Percentiles rank a stretch among this genome's conserved stretches.
These are phyloP conservation scores for Acanthochlamys bracteata DNA, from an alignment of 106 monocot genomes.

Conservation along the genomic window DNA sequence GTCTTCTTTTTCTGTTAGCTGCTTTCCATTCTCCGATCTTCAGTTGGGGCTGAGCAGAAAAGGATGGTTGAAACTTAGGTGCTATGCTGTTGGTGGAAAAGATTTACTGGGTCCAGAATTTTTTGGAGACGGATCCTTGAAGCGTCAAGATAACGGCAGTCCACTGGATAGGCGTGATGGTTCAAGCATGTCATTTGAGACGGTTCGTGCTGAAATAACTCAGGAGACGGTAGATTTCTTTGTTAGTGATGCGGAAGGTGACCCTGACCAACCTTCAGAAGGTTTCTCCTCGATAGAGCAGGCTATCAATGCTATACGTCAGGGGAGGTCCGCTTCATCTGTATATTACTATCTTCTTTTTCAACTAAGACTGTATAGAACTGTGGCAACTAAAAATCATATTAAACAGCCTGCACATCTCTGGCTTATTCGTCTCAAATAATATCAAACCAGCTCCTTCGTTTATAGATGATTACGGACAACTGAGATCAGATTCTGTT, in stretches of 20 bases:
- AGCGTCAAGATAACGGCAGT: constrained; percentile 33
- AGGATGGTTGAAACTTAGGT: constrained; percentile 25
- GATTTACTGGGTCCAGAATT: constrained; percentile 17
- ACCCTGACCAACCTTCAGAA: constrained; percentile 69
- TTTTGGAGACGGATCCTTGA: constrained; percentile 19
- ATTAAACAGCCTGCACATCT: no score
- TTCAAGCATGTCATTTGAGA: constrained; percentile 32
- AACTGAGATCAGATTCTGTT: no score
- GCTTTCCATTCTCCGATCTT: constrained; percentile 11
- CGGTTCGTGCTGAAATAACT: constrained; percentile 62
- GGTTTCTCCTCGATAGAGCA: constrained; percentile 55
- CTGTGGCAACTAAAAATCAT: no score
- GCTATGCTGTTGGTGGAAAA: constrained; percentile 20
- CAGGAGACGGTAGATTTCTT: constrained; percentile 72
- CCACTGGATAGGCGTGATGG: constrained; percentile 11
- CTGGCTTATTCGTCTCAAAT: no score
- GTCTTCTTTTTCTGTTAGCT: constrained; percentile 16
- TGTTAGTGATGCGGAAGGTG: constrained; percentile 77
- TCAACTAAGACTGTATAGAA: neutral
- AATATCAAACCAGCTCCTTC: no score
- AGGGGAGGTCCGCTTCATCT: constrained; percentile 42
- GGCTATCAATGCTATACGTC: constrained; percentile 40
- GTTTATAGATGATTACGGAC: no score
- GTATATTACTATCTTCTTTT: neutral
- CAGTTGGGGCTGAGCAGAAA: constrained; percentile 22